Conservation (phyloP, 2,329 filamentous ascomycete genomes). For the Phyllosticta citribraziliensis region DNA sequence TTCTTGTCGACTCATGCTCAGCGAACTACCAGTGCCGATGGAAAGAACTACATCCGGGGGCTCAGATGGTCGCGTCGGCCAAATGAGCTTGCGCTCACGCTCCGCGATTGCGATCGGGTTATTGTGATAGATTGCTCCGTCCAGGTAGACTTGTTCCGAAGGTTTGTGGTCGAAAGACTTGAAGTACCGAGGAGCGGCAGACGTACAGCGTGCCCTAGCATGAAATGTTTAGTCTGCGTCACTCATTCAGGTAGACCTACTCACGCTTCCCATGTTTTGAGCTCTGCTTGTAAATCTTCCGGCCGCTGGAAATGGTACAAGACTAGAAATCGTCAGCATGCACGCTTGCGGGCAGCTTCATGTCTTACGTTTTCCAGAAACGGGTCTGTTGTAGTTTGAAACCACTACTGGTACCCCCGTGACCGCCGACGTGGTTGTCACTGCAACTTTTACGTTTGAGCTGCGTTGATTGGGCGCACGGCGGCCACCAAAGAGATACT, state of each 20-base stretch:
- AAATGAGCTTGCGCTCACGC: conserved; percentile 34
- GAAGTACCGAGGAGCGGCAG: conserved; percentile 42
- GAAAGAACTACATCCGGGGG: conserved; percentile 23
- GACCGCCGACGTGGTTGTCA: conserved; percentile 33
- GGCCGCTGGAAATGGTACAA: conserved; percentile 32
- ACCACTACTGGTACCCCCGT: conserved; percentile 33
- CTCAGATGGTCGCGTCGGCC: conserved; percentile 16
- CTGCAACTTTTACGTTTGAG: conserved; percentile 28
- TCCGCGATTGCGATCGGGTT: conserved; percentile 44
- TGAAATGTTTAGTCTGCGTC: neutral
- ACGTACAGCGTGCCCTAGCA: conserved; percentile 35
- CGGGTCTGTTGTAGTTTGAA: conserved; percentile 35
- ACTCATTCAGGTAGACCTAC: neutral
- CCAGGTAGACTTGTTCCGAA: conserved; percentile 38
- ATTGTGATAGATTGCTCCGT: conserved; percentile 41
- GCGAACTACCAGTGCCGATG: conserved; percentile 17
- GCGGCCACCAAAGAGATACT: conserved; percentile 28
- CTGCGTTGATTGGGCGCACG: conserved; percentile 10
- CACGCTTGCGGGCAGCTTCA: no score
- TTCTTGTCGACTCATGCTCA: neutral
- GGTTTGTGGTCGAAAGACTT: conserved; percentile 41
- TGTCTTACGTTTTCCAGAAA: conserved; percentile 26
- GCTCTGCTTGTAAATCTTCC: conserved; percentile 28
- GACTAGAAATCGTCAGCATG: conserved; percentile 11
- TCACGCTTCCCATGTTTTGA: conserved; percentile 42